Percentiles rank a stretch among this genome's conserved stretches.
These are phyloP conservation scores for Alternaria solani DNA, from an alignment of 2,329 filamentous ascomycete species.

Conservation along the genomic window DNA sequence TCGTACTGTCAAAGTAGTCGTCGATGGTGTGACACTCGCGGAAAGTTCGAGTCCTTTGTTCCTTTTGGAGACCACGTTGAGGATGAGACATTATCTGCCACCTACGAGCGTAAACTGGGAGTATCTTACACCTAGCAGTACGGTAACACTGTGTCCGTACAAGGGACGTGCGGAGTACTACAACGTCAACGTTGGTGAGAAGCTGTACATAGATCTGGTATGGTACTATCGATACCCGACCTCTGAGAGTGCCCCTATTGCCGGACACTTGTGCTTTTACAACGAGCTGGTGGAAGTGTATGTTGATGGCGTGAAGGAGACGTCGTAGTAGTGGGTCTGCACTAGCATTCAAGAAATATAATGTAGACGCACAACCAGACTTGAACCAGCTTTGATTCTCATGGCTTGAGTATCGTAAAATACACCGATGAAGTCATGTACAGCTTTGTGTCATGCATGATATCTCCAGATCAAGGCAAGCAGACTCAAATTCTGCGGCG, in stretches of 20 bases:
- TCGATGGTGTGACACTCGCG: constrained; percentile 58
- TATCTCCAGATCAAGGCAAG: not conserved
- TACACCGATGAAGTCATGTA: not conserved
- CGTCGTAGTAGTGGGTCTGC: constrained; percentile 9
- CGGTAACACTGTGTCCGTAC: constrained; percentile 69
- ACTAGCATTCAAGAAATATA: not conserved
- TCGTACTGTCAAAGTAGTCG: constrained; percentile 61
- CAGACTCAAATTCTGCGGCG: not conserved
- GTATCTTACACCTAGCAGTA: constrained; percentile 60
- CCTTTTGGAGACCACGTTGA: constrained; percentile 68
- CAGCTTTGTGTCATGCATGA: not conserved
- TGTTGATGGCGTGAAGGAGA: constrained; percentile 61
- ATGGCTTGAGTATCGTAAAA: not conserved
- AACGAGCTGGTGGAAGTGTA: constrained; percentile 73
- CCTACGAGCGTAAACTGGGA: constrained; percentile 59
- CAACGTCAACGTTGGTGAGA: constrained; percentile 58
- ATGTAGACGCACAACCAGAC: not conserved
- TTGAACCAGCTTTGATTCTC: not conserved
- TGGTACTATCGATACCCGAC: constrained; percentile 71
- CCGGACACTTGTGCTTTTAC: constrained; percentile 69
- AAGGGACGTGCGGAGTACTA: constrained; percentile 73
- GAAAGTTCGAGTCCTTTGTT: constrained; percentile 58
- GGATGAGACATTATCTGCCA: constrained; percentile 67
- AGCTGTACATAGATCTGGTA: constrained; percentile 60
- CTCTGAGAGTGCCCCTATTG: constrained; percentile 63